phyloP scores from a whole-genome alignment of 2,329 filamentous ascomycete species.

The Amauroascus niger region DNA sequence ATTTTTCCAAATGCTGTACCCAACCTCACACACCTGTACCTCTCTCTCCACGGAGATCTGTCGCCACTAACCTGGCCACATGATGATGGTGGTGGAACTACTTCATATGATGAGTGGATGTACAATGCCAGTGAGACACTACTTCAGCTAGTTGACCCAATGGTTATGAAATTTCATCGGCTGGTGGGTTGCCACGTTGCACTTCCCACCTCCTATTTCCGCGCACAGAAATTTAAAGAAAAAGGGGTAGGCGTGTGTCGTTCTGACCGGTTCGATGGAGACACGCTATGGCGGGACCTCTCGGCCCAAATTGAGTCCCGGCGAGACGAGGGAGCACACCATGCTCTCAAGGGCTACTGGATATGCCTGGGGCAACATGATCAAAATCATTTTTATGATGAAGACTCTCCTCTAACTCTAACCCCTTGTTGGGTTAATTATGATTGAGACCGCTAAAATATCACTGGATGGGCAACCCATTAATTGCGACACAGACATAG shows the following conservation, averaged over 20 bases:
- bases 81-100: too few relatives aligned
- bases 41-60: slow-evolving; percentile 1
- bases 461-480: neutral
- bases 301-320: neutral
- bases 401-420: neutral
- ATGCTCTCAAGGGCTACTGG: neutral
- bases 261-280: neutral
- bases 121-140: slow-evolving; percentile 8
- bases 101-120: neutral
- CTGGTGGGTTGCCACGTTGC: neutral
- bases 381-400: neutral
- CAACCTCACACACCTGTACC: slow-evolving; percentile 6
- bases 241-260: neutral
- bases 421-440: neutral
- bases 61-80: too few relatives aligned
- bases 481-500: slow-evolving; percentile 10
- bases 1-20: slow-evolving; percentile 8
- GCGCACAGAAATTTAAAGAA: slow-evolving; percentile 3
- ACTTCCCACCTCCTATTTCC: neutral
- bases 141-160: slow-evolving; percentile 4
- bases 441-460: neutral
- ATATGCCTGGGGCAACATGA: neutral
- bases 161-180: neutral
- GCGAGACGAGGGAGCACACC: neutral
- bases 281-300: slow-evolving; percentile 1